Base-by-base conservation (phyloP, 306 rosid genomes). In the Coriaria nepalensis region DNA sequence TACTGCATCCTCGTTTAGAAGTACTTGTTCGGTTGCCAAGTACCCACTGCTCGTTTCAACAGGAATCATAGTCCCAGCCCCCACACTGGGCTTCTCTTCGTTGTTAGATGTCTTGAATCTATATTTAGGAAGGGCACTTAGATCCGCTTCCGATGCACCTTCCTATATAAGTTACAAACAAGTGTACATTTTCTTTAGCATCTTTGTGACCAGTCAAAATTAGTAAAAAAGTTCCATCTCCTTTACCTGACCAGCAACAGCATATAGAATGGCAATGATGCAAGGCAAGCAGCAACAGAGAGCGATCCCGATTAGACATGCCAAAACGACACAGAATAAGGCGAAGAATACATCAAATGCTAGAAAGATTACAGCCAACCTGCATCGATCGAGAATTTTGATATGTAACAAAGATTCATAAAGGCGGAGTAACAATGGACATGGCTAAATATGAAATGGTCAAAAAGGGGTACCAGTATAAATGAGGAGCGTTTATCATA, bases 231-330 rank as follows among this genome's bases (percentile, higher is more conserved):
- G 36, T 56, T 57, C 39, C 40, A 13, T 40, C 37, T 45, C 56
- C 57, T 36, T 57, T 78, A 92, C 98, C 96, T 79, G 94, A 65
- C 94, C 94, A 9, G 96, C 98, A 72, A 92, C 77, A 11, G 94
- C 93, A 44, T 92, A 82, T 49, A 92, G 94, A 67, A 92, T 71
- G 12, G 98, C 98, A 71, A 85, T 82, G 66, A 92, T 92, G 80
- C 98, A 92, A 40, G 98, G 96, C 81, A 92, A 68, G 71, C 96
- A 92, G 78, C 98, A 92, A 66, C 98, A 92, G 52, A 92, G 87
- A 46, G 96, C 98, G 60, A 92, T 61, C 33, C 98, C 98, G 15
- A 92, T 92, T 73, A 92, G 73, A 78, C 92, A 92, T 46, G 98
- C 98, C 87, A 92, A 73, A 60, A 92, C 85, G 69, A 92, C 86